These are phyloP conservation scores for Chalciporus piperatus DNA, from an alignment of 768 basidiomycete species.

Conservation along the genomic window DNA sequence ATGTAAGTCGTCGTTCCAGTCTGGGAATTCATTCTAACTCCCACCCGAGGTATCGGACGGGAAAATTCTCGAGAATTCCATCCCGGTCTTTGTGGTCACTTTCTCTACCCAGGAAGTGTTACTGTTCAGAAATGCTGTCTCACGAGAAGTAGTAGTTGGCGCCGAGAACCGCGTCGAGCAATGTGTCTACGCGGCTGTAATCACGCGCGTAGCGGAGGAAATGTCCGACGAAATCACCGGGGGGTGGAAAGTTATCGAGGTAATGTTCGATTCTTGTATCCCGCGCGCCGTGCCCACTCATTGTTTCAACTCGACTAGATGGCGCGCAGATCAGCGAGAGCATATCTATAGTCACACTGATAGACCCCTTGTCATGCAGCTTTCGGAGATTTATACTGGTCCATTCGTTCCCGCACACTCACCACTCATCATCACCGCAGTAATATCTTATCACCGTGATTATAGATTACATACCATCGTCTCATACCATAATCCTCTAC, in stretches of 20 bases:
- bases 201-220: conserved; percentile 87
- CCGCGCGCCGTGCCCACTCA: not conserved
- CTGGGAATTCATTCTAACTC: conserved; percentile 1
- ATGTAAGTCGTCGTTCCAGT: conserved; percentile 52
- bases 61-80: conserved; percentile 85
- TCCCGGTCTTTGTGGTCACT: conserved; percentile 88
- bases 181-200: conserved; percentile 86
- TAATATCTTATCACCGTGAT: conserved; percentile 29
- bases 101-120: conserved; percentile 95
- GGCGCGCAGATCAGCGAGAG: conserved; percentile 49
- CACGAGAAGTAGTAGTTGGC: conserved; percentile 83
- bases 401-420: conserved; percentile 21
- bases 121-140: conserved; percentile 85
- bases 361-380: conserved; percentile 1
- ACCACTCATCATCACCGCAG: conserved; percentile 28
- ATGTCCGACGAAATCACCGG: conserved; percentile 90
- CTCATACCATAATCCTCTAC: not conserved
- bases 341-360: conserved; percentile 38
- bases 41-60: conserved; percentile 67
- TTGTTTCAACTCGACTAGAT: conserved; percentile 35
- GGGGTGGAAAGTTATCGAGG: conserved; percentile 98
- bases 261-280: conserved; percentile 34
- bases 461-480: conserved; percentile 21
- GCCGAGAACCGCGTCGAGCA: conserved; percentile 91
- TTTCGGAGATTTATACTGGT: conserved; percentile 12